Evolutionary conservation across 441 rosid genomes (phyloP).

Genomic region (Jatropha podagrica): DNA sequence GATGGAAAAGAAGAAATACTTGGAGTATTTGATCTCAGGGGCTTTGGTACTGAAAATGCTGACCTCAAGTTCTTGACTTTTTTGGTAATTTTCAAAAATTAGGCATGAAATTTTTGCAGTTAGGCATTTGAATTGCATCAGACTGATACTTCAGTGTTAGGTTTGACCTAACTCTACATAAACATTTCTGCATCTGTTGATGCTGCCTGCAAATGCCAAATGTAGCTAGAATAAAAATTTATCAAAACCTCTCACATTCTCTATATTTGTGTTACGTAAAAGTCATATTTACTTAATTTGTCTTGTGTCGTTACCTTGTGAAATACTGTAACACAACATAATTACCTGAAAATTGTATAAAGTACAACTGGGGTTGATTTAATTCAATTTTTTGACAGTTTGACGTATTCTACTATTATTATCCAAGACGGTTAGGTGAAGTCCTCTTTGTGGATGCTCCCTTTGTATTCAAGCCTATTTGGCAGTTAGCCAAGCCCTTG

Average conservation of each 20-base stretch:
- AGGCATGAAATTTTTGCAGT: neutral
- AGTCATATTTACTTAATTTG: neutral
- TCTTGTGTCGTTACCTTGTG: constrained; percentile 8
- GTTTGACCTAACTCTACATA: neutral
- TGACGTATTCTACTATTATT: constrained; percentile 83
- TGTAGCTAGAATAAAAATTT: neutral
- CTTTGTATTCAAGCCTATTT: constrained; percentile 77
- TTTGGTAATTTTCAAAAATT: constrained; percentile 49
- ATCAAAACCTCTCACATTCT: neutral
- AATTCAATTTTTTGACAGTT: constrained; percentile 51
- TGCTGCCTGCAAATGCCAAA: constrained; percentile 1
- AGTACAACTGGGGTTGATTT: constrained; percentile 18
- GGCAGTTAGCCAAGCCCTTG: constrained; percentile 82
- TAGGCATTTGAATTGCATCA: neutral
- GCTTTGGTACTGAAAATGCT: constrained; percentile 60
- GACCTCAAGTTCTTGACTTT: constrained; percentile 78
- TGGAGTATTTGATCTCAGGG: constrained; percentile 79
- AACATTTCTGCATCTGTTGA: neutral
- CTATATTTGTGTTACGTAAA: neutral
- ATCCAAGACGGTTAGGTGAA: constrained; percentile 85
- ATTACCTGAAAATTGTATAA: constrained; percentile 13
- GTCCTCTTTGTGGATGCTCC: constrained; percentile 96
- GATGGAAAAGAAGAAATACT: constrained; percentile 73
- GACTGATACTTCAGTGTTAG: neutral
- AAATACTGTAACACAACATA: neutral